Evolutionary conservation across 1,284 basidiomycete species (phyloP), one percentile per base, ranked within the genome.

Genomic region (Anthracocystis setariae): DNA sequence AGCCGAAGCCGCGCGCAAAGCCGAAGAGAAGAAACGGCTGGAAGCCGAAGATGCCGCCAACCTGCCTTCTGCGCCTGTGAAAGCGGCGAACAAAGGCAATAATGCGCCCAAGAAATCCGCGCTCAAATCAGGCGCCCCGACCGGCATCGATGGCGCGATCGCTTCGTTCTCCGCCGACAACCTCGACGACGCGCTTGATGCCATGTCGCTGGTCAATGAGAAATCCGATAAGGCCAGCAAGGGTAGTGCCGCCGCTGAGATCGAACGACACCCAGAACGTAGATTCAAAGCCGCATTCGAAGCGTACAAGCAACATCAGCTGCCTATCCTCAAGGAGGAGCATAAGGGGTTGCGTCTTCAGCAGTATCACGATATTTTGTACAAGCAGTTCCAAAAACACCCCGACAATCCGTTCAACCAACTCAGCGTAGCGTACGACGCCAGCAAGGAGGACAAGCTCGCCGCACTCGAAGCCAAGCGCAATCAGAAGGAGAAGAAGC

Each of bases 211-310:
- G 3, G 93, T 95, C 12, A 95, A 89, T 50, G 91, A 92, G 8
- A 93, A 92, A 86, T 90, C 89, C 86, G 94, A 97, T 84, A 96
- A 94, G 84, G 92, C 92, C 0, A 91, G 91, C 63, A 64, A 69
- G 15, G 84, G 81, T 8, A 57, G 76, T 2, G 79, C 80, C 32
- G 94, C 94, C 5, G 92, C 91, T 35, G 87, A 88, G 42, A 88
- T 97, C 57, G 94, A 98, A 85, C 88, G 87, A 49, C 94, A 98
- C 87, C 94, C 94, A 48, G 94, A 98, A 88, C 91, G 93, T 74
- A 58, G 89, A 84, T 61, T 56, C 73, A 71, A 63, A 56, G 93
- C 90, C 38, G 92, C 93, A 7, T 94, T 92, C 74, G 93, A 94
- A 80, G 93, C 92, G 4, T 98, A 94, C 84, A 89, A 92, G 80